Conservation (phyloP, 306 rosid genomes). For the Sicyos baderoa region DNA sequence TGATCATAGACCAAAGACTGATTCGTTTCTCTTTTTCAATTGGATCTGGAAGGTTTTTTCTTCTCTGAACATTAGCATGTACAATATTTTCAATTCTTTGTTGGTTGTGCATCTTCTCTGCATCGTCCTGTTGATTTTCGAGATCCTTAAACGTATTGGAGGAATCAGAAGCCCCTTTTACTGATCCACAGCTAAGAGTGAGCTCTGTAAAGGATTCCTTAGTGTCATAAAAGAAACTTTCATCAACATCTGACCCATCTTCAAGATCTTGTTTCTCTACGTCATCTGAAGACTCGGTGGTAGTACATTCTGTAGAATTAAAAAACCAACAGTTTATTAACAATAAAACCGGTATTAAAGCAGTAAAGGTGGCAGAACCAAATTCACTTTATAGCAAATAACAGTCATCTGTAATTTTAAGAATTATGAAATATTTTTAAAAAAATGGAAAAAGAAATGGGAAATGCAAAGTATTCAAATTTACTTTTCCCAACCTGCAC, state of each 20-base stretch:
- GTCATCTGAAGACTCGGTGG: constrained; percentile 88
- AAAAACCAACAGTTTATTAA: background rate
- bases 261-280: constrained; percentile 82
- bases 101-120: constrained; percentile 33
- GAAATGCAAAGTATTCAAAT: background rate
- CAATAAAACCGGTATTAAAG: constrained; percentile 17
- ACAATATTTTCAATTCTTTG: constrained; percentile 27
- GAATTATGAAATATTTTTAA: background rate
- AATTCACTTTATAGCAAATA: background rate
- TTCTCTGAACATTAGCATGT: constrained; percentile 47
- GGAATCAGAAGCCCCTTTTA: constrained; percentile 28
- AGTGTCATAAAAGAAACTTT: constrained; percentile 57
- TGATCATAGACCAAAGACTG: constrained; percentile 95
- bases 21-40: constrained; percentile 93
- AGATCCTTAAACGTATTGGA: constrained; percentile 27
- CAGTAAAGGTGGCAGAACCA: background rate
- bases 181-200: constrained; percentile 36
- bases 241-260: constrained; percentile 88
- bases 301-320: constrained; percentile 63
- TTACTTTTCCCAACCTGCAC: background rate
- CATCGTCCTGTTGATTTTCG: constrained; percentile 31
- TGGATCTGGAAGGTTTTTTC: constrained; percentile 81
- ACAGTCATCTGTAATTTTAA: background rate
- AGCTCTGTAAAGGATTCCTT: constrained; percentile 60
- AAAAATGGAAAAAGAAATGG: background rate